A percentile compares a stretch with the other conserved stretches of the same genome.
phyloP scores from a whole-genome alignment of 1,284 basidiomycete genomes.

The Ganoderma multipileum region DNA sequence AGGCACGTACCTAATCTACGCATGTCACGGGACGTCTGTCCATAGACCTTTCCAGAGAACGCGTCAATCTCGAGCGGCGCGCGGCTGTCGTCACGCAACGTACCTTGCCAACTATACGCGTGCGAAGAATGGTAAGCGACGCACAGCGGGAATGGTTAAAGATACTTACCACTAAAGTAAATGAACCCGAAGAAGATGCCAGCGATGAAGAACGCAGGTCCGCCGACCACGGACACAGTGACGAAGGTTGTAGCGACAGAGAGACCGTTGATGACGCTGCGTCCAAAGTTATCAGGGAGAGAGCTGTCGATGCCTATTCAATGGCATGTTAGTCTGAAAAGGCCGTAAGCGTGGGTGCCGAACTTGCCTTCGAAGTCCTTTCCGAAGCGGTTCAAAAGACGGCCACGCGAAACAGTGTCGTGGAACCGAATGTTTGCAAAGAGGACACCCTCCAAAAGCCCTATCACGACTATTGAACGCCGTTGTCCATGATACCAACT shows the following conservation, averaged over 20 bases:
- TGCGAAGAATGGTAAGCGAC: conserved; percentile 16
- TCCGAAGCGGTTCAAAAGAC: conserved; percentile 88
- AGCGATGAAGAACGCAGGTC: conserved; percentile 73
- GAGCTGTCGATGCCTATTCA: conserved; percentile 81
- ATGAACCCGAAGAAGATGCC: conserved; percentile 64
- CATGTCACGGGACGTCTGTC: conserved; percentile 91
- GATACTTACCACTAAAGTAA: conserved; percentile 70
- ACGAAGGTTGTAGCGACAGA: conserved; percentile 70
- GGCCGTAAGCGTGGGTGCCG: background rate
- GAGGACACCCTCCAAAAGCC: conserved; percentile 83
- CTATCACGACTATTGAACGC: conserved; percentile 39
- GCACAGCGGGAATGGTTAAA: background rate
- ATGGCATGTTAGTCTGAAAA: background rate
- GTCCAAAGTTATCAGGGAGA: conserved; percentile 87
- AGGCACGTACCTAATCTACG: conserved; percentile 71
- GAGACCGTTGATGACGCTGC: conserved; percentile 69
- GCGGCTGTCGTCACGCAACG: conserved; percentile 11
- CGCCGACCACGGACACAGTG: conserved; percentile 86
- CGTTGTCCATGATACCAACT: conserved; percentile 4
- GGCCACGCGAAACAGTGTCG: conserved; percentile 89
- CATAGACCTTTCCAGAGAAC: conserved; percentile 63
- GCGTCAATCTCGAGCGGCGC: conserved; percentile 10
- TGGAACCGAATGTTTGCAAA: conserved; percentile 95
- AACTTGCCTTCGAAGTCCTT: conserved; percentile 88
- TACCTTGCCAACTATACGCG: conserved; percentile 54